Percentiles rank a stretch among this genome's conserved stretches.
phyloP scores from a whole-genome alignment of 1,284 basidiomycete species.

The Puccinia polysora region DNA sequence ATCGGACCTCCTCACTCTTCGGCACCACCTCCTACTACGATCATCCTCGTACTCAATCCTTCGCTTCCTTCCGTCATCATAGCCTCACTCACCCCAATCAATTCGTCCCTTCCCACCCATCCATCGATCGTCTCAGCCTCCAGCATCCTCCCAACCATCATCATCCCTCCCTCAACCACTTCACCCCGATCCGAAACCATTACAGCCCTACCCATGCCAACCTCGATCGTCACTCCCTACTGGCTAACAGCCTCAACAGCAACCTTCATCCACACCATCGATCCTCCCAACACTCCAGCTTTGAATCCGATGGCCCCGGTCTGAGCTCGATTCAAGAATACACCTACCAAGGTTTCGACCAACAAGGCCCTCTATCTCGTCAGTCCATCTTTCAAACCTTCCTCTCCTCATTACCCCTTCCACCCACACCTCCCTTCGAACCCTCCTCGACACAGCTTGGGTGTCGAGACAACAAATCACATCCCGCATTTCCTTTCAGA shows the following conservation, averaged over 20 bases:
- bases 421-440: background rate
- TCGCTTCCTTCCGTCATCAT: background rate
- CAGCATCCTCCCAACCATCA: background rate
- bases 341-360: conserved; percentile 30
- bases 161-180: background rate
- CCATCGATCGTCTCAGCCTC: background rate
- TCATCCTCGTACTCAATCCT: background rate
- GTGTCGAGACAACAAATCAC: background rate
- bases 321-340: conserved; percentile 16
- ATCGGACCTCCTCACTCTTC: background rate
- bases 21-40: background rate
- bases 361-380: conserved; percentile 22
- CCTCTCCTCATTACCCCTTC: background rate
- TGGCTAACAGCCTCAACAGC: conserved; percentile 4
- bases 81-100: background rate
- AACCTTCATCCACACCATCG: background rate
- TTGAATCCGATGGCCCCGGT: background rate
- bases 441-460: background rate
- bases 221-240: too few relatives aligned
- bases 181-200: background rate
- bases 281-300: background rate
- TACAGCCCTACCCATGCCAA: too few relatives aligned
- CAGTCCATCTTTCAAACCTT: background rate
- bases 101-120: background rate
- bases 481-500: background rate